These are phyloP conservation scores for Papiliotrema fonsecae DNA, from an alignment of 1,284 basidiomycete species.

Conservation along the genomic window DNA sequence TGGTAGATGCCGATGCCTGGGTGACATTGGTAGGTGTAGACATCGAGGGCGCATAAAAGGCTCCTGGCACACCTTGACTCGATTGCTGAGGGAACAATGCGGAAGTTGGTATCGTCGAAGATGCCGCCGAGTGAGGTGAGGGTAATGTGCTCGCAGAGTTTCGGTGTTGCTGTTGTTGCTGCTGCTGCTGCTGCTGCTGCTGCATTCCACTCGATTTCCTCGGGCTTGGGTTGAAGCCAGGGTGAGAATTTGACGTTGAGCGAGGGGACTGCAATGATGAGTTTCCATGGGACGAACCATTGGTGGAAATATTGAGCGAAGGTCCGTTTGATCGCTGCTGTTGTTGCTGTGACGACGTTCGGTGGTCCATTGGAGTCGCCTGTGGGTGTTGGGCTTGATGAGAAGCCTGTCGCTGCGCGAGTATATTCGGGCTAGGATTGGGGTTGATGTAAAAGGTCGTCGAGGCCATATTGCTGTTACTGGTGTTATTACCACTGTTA, in stretches of 20 bases:
- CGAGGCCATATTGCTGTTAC: not conserved
- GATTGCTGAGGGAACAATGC: conserved; percentile 15
- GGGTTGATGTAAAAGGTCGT: conserved; percentile 30
- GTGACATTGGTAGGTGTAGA: conserved; percentile 8
- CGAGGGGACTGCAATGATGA: not conserved
- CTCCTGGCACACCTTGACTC: not conserved
- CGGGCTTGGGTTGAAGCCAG: not conserved
- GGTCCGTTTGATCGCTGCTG: not conserved
- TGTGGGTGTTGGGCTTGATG: not conserved
- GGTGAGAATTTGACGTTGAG: not conserved
- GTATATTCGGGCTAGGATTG: conserved; percentile 12
- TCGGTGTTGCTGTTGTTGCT: no score
- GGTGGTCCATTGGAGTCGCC: not conserved
- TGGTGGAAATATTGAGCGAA: not conserved
- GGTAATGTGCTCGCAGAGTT: not conserved
- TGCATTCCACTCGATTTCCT: not conserved
- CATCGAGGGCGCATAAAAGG: conserved; percentile 20
- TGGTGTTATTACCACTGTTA: not conserved
- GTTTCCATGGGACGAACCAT: not conserved
- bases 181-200: not conserved
- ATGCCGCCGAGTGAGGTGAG: conserved; percentile 7
- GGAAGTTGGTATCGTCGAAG: conserved; percentile 15
- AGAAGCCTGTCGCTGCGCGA: not conserved
- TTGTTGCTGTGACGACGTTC: not conserved
- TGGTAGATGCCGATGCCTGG: conserved; percentile 11